These are phyloP conservation scores for Aspergillus sp. DNA, from an alignment of 2,329 filamentous ascomycete genomes.

Conservation along the genomic window DNA sequence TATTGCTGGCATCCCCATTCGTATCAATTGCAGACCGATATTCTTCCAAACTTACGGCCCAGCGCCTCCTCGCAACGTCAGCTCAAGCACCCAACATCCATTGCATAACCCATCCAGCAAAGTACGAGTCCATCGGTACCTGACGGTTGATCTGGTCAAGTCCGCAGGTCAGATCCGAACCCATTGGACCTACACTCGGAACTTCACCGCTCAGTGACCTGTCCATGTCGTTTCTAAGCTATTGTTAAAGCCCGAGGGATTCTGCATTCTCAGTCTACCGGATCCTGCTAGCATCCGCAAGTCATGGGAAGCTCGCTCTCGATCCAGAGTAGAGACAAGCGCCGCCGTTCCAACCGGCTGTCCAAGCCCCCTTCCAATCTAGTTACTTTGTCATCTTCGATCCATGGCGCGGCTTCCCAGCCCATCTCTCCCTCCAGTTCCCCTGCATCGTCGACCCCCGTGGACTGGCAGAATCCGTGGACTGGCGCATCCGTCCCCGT, in stretches of 20 bases:
- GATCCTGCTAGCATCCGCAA: constrained; percentile 10
- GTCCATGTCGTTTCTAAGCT: constrained; percentile 5
- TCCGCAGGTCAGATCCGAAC: too few relatives aligned
- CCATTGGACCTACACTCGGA: neutral
- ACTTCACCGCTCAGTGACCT: neutral
- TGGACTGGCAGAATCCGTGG: constrained; percentile 35
- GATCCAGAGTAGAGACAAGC: constrained; percentile 29
- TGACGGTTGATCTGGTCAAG: too few relatives aligned
- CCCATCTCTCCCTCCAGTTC: constrained; percentile 7
- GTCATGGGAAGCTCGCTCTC: constrained; percentile 39
- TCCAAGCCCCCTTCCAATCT: constrained; percentile 35
- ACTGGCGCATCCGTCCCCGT: constrained; percentile 24
- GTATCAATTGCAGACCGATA: constrained; percentile 1
- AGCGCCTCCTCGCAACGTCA: neutral
- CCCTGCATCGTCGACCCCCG: constrained; percentile 12
- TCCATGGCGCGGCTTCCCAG: constrained; percentile 13
- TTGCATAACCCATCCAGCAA: too few relatives aligned
- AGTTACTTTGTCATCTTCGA: constrained; percentile 9
- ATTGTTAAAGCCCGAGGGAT: constrained; percentile 7
- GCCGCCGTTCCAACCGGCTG: constrained; percentile 33
- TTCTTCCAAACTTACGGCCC: neutral
- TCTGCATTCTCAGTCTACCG: constrained; percentile 12
- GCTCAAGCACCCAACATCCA: neutral
- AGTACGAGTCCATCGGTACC: too few relatives aligned
- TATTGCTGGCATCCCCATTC: constrained; percentile 1